Conservation (phyloP, 495 filamentous ascomycete species). For the Neurospora hispaniola region DNA sequence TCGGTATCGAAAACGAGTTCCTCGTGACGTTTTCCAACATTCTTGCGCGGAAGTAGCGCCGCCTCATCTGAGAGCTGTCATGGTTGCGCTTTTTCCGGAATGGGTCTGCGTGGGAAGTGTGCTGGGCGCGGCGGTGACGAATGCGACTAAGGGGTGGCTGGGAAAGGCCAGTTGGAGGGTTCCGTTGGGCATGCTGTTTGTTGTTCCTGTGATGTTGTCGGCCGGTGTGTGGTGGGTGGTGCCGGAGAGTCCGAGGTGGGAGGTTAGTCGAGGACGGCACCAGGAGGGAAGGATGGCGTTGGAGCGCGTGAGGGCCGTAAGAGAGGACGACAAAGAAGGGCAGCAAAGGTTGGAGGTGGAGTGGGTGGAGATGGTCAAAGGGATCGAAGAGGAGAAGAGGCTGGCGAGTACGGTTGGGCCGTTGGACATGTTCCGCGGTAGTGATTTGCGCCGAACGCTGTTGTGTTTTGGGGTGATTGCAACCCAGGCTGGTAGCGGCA, state of each 20-base stretch:
- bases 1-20: slow-evolving; percentile 43
- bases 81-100: slow-evolving; percentile 29
- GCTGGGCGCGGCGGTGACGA: slow-evolving; percentile 31
- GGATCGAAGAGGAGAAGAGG: slow-evolving; percentile 28
- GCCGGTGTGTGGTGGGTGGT: slow-evolving; percentile 45
- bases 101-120: slow-evolving; percentile 43
- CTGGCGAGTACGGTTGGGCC: slow-evolving; percentile 19
- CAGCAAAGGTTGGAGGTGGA: slow-evolving; percentile 29
- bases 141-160: slow-evolving; percentile 24
- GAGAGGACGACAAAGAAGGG: slow-evolving; percentile 16
- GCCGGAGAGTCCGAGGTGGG: slow-evolving; percentile 51
- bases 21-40: slow-evolving; percentile 45
- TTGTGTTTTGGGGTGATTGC: slow-evolving; percentile 29
- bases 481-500: slow-evolving; percentile 23
- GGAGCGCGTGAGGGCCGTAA: slow-evolving; percentile 14
- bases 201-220: slow-evolving; percentile 40
- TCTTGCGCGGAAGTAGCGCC: slow-evolving; percentile 29
- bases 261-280: slow-evolving; percentile 35
- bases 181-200: slow-evolving; percentile 43
- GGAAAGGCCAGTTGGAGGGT: slow-evolving; percentile 39
- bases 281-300: slow-evolving; percentile 37
- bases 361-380: slow-evolving; percentile 29
- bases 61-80: slow-evolving; percentile 26
- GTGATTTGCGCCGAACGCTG: slow-evolving; percentile 27
- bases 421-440: slow-evolving; percentile 28